Conservation (phyloP, 176 grass and related monocot genomes). For the Oryza coarctata region DNA sequence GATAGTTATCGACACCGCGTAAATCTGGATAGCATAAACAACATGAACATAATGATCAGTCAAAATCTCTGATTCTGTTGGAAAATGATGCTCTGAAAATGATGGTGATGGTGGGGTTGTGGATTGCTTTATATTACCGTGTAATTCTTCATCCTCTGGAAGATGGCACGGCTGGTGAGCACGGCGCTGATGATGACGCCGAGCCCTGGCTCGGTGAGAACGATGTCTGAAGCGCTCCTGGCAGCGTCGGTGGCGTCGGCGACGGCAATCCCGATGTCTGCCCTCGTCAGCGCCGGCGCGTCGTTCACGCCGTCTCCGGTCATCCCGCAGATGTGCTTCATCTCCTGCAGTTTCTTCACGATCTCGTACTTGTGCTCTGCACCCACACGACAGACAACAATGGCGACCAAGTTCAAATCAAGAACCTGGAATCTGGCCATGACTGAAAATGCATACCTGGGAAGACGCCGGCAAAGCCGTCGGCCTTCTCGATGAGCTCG, state of each 20-base stretch:
- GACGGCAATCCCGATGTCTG: conserved; percentile 94
- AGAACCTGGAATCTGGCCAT: background rate
- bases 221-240: conserved; percentile 87
- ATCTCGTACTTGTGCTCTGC: conserved; percentile 99
- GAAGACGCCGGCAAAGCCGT: conserved; percentile 95
- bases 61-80: background rate
- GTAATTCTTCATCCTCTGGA: conserved; percentile 99
- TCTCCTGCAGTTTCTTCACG: conserved; percentile 88
- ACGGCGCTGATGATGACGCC: conserved; percentile 98
- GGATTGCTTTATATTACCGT: conserved; percentile 52
- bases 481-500: conserved; percentile 92
- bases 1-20: conserved; percentile 94
- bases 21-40: conserved; percentile 51
- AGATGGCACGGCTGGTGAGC: conserved; percentile 91
- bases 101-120: background rate
- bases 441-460: conserved; percentile 35
- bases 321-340: conserved; percentile 98
- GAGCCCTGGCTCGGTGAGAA: conserved; percentile 89
- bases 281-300: conserved; percentile 92
- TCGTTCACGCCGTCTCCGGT: conserved; percentile 95
- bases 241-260: conserved; percentile 95
- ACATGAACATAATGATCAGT: conserved; percentile 12
- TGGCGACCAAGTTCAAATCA: background rate
- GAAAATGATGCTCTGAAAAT: background rate
- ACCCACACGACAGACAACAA: background rate